Base-by-base conservation (phyloP, 2,329 filamentous ascomycete species). In the Fusarium sublunatum region DNA sequence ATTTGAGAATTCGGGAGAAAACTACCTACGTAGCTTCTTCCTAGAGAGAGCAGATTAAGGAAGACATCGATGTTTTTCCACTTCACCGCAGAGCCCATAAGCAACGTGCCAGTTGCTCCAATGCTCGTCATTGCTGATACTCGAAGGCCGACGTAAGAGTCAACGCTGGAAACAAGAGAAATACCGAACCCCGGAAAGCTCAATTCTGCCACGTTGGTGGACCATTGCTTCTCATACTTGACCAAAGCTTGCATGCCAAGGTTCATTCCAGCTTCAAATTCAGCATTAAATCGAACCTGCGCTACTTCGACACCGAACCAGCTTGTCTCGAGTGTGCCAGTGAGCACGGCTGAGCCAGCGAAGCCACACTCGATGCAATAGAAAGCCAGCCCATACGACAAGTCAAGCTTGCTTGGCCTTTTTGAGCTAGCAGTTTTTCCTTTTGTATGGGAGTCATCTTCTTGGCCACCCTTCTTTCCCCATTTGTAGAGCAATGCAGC, bases 321-420 rank as follows among this genome's bases (percentile, higher is more conserved):
- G 6, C 38, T 19, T 3, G 6, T 26, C 2, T 34, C 40, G 5
- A 52, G 15, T 2, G 34, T 28, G 1, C 53, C 53, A 3, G 22
- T 32, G 6, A 56, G n/a, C 1, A 28, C 8, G 1, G 53, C 46
- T 9, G 12, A 2, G 6, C 53, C 53, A 4, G 19, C 10, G 4
- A 58, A 58, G 1, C 55, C 55, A 3, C 55, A 58, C 13, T 58
- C 52, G 1, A 58, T 39, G 3, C 55, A 58, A 4, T 58, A 58
- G 1, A 58, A 39, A 9, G 22, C 19, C 0, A 58, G 19, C 0
- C 53, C 53, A 6, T 58, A 58, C 2, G 25, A 28, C 5, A 58
- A 24, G 2, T 58, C 55, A 0, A 44, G 53, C 6, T 58, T 58
- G 7, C 58, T 53, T 7, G 57, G 55, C 3, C 55, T 53, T 1